These are phyloP conservation scores for Aquilaria yunnanensis DNA, from an alignment of 345 rosid genomes.

Conservation along the genomic window DNA sequence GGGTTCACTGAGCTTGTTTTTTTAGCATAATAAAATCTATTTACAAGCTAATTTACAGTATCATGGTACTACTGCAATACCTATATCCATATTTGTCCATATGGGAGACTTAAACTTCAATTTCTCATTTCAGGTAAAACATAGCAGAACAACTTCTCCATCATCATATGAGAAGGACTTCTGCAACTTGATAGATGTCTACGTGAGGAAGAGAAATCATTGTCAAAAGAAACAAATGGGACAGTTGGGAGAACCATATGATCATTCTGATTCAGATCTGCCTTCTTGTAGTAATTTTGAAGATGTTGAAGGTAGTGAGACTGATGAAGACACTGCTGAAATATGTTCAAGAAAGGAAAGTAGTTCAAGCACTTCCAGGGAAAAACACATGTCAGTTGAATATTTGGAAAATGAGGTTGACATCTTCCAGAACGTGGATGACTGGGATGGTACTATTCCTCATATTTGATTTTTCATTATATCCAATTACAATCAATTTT, in stretches of 20 bases:
- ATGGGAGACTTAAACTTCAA: neutral
- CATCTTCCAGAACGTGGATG: constrained; percentile 54
- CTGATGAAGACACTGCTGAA: constrained; percentile 35
- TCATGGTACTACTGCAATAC: neutral
- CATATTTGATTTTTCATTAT: constrained; percentile 7
- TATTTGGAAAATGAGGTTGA: constrained; percentile 74
- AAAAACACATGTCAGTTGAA: constrained; percentile 49
- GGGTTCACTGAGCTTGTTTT: neutral
- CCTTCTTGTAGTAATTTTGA: constrained; percentile 11
- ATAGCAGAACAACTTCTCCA: constrained; percentile 62
- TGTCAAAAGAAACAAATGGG: constrained; percentile 22
- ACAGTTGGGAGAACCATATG: constrained; percentile 21
- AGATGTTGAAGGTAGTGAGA: constrained; percentile 12
- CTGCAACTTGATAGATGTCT: constrained; percentile 41
- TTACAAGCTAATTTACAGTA: neutral
- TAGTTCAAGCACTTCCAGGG: constrained; percentile 25
- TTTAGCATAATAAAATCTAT: neutral
- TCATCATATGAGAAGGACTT: constrained; percentile 61
- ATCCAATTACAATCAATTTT: neutral
- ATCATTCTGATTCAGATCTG: constrained; percentile 21
- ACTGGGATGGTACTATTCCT: constrained; percentile 74
- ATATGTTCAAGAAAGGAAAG: constrained; percentile 24
- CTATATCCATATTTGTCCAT: neutral
- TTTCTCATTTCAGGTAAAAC: constrained; percentile 53
- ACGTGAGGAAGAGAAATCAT: constrained; percentile 32